Percentiles rank a stretch among this genome's conserved stretches.
Conservation (phyloP, 2,329 filamentous ascomycete genomes). For the Beauveria sp. region DNA sequence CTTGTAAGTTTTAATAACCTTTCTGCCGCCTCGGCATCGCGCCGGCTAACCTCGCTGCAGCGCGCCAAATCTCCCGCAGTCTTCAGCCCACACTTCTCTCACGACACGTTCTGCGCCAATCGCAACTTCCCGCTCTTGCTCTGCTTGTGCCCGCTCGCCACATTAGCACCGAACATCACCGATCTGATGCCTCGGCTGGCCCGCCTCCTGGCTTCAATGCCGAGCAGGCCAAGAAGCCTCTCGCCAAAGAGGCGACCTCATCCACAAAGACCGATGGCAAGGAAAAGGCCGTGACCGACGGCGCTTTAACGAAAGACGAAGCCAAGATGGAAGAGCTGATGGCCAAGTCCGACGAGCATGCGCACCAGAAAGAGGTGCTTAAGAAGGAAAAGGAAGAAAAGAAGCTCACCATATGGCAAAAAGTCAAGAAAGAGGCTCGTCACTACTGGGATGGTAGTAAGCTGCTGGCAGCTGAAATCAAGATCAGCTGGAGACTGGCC, state of each 20-base stretch:
- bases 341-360: slow-evolving; percentile 52
- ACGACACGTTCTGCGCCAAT: slow-evolving; percentile 38
- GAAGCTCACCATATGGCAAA: slow-evolving; percentile 83
- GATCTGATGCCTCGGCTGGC: slow-evolving; percentile 39
- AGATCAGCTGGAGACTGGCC: slow-evolving; percentile 83
- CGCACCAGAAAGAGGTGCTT: slow-evolving; percentile 51
- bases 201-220: slow-evolving; percentile 87
- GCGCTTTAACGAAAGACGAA: slow-evolving; percentile 27
- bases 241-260: slow-evolving; percentile 47
- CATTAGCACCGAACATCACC: slow-evolving; percentile 53
- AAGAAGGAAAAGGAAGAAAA: slow-evolving; percentile 61
- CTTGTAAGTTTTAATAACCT: slow-evolving; percentile 30
- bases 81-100: slow-evolving; percentile 39
- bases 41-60: slow-evolving; percentile 23
- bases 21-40: slow-evolving; percentile 1
- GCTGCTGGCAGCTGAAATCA: slow-evolving; percentile 82
- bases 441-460: slow-evolving; percentile 99
- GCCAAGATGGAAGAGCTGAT: slow-evolving; percentile 53
- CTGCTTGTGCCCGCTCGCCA: slow-evolving; percentile 49
- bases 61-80: slow-evolving; percentile 39
- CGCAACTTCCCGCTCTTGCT: slow-evolving; percentile 44
- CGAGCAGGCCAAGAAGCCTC: slow-evolving; percentile 81
- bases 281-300: slow-evolving; percentile 18
- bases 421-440: slow-evolving; percentile 85
- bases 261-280: slow-evolving; percentile 25